Conservation (phyloP, 805 yeast genomes). For the Yarrowia alimentaria region DNA sequence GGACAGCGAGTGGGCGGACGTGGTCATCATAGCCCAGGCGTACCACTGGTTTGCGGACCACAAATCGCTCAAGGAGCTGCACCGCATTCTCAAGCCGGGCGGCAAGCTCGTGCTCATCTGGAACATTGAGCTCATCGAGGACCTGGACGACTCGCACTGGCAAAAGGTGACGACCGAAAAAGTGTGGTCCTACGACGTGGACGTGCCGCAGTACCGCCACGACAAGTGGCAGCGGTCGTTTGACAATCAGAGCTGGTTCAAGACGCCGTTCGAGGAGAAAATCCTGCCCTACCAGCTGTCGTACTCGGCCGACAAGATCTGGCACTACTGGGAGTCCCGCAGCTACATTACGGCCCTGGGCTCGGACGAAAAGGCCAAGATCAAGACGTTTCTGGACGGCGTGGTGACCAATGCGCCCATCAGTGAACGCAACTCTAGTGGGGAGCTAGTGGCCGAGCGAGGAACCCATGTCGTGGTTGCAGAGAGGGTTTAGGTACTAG, state of each 20-base stretch:
- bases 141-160: slow-evolving; percentile 41
- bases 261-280: slow-evolving; percentile 41
- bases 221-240: slow-evolving; percentile 48
- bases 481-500: neutral
- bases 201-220: slow-evolving; percentile 57
- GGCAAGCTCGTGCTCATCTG: slow-evolving; percentile 58
- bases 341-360: slow-evolving; percentile 52
- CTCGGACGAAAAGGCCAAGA: slow-evolving; percentile 40
- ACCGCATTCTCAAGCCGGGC: slow-evolving; percentile 50
- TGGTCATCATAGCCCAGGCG: slow-evolving; percentile 57
- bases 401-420: neutral
- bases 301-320: slow-evolving; percentile 41
- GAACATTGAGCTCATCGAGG: slow-evolving; percentile 50
- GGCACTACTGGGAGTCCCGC: slow-evolving; percentile 54
- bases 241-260: slow-evolving; percentile 39
- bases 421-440: neutral
- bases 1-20: slow-evolving; percentile 47
- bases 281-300: slow-evolving; percentile 40
- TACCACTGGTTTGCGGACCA: slow-evolving; percentile 65
- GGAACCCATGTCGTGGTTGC: slow-evolving; percentile 19
- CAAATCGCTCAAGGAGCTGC: slow-evolving; percentile 49
- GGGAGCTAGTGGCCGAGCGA: slow-evolving; percentile 1
- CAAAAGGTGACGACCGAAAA: slow-evolving; percentile 41
- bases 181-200: slow-evolving; percentile 43
- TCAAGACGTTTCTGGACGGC: neutral